phyloP scores from a whole-genome alignment of 2,329 filamentous ascomycete species.

The Fusarium sp. region DNA sequence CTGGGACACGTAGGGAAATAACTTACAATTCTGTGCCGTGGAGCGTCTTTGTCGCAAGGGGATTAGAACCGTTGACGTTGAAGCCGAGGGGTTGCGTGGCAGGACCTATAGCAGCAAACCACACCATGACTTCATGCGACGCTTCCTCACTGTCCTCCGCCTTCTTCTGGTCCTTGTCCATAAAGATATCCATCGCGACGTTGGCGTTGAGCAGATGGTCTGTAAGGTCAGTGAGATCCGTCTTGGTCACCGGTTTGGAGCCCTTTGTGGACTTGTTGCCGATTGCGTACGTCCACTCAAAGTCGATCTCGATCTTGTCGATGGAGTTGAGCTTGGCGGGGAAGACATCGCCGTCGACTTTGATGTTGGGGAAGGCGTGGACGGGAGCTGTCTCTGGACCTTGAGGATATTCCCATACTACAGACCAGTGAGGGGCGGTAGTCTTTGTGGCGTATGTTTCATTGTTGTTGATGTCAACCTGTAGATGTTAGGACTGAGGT shows the following conservation, averaged over 20 bases:
- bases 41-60: slow-evolving; percentile 53
- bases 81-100: slow-evolving; percentile 63
- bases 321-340: slow-evolving; percentile 58
- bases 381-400: slow-evolving; percentile 59
- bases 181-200: slow-evolving; percentile 71
- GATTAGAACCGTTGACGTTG: slow-evolving; percentile 42
- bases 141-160: slow-evolving; percentile 58
- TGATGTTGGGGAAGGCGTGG: slow-evolving; percentile 68
- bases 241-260: slow-evolving; percentile 54
- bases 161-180: slow-evolving; percentile 59
- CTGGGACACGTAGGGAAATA: neutral
- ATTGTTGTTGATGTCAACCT: slow-evolving; percentile 65
- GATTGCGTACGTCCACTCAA: slow-evolving; percentile 64
- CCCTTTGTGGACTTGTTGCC: slow-evolving; percentile 59
- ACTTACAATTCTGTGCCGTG: slow-evolving; percentile 60
- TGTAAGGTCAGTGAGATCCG: slow-evolving; percentile 52
- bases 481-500: neutral
- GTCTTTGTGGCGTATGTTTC: slow-evolving; percentile 61
- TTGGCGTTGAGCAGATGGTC: slow-evolving; percentile 62
- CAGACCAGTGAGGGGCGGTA: slow-evolving; percentile 62
- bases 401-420: slow-evolving; percentile 66
- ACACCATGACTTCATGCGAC: slow-evolving; percentile 68
- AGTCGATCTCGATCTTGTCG: slow-evolving; percentile 57
- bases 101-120: slow-evolving; percentile 63
- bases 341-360: slow-evolving; percentile 58